Evolutionary conservation across 2,329 filamentous ascomycete species (phyloP).

Genomic region (Colletotrichum costaricense): DNA sequence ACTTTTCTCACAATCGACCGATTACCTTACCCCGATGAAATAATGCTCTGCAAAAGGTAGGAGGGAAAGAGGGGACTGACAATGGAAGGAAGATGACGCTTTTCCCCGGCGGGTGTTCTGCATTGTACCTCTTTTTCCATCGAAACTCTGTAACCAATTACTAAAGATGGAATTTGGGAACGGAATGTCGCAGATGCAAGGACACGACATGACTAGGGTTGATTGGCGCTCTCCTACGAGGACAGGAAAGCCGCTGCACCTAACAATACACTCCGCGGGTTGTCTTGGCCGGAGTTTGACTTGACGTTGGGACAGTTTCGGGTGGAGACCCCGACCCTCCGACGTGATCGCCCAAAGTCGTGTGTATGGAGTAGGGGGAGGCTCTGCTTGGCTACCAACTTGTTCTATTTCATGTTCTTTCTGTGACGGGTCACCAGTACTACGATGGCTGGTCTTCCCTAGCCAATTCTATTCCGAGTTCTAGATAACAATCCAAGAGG

Average conservation of each 20-base stretch:
- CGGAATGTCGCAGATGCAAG: background rate
- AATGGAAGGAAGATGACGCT: background rate
- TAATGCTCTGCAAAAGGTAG: no score
- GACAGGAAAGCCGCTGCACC: background rate
- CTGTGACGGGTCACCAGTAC: background rate
- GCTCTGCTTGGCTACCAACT: constrained; percentile 22
- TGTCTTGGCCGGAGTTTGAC: background rate
- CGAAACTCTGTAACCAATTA: background rate
- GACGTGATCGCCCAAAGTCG: background rate
- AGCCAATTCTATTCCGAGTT: background rate
- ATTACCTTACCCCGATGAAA: background rate
- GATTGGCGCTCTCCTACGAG: no score
- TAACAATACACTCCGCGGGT: background rate
- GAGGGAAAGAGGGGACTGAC: background rate
- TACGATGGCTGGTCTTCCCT: background rate
- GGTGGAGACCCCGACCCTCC: constrained; percentile 14
- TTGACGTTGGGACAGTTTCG: constrained; percentile 32
- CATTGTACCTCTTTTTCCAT: background rate
- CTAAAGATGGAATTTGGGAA: background rate
- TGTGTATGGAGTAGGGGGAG: constrained; percentile 2
- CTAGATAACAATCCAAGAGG: background rate
- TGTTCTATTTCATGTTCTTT: background rate
- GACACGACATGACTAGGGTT: background rate
- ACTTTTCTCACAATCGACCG: background rate
- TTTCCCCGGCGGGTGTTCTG: background rate